phyloP scores from a whole-genome alignment of 805 yeast genomes.

The Saturnispora zaruensis region DNA sequence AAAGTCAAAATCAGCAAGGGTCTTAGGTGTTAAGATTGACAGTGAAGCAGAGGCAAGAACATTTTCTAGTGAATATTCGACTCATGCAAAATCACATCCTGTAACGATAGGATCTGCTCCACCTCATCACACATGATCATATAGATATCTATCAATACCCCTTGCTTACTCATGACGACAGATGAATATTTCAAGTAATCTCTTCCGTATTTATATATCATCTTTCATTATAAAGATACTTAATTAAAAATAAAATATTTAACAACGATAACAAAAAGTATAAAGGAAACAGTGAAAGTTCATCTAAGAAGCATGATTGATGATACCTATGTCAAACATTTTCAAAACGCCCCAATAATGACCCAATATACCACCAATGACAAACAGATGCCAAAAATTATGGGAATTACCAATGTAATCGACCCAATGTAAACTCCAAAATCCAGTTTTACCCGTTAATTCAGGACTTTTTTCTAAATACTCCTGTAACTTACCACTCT shows the following conservation, averaged over 20 bases:
- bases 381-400: constrained; percentile 90
- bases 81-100: constrained; percentile 6
- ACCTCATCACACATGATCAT: not conserved
- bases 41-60: not conserved
- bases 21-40: not conserved
- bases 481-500: constrained; percentile 20
- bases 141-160: not conserved
- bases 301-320: not conserved
- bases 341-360: constrained; percentile 75
- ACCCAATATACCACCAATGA: constrained; percentile 79
- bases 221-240: too few relatives aligned
- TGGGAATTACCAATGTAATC: constrained; percentile 73
- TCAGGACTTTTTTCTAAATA: constrained; percentile 38
- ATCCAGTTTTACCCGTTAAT: constrained; percentile 24
- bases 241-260: not conserved
- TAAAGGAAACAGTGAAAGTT: not conserved
- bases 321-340: constrained; percentile 42
- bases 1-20: not conserved
- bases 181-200: not conserved
- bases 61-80: constrained; percentile 8
- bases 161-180: not conserved
- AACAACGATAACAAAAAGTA: not conserved
- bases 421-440: constrained; percentile 72
- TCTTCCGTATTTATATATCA: too few relatives aligned
- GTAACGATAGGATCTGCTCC: constrained; percentile 3